These are phyloP conservation scores for Sugiyamaella paludigena DNA, from an alignment of 1,139 yeast genomes.

Conservation along the genomic window DNA sequence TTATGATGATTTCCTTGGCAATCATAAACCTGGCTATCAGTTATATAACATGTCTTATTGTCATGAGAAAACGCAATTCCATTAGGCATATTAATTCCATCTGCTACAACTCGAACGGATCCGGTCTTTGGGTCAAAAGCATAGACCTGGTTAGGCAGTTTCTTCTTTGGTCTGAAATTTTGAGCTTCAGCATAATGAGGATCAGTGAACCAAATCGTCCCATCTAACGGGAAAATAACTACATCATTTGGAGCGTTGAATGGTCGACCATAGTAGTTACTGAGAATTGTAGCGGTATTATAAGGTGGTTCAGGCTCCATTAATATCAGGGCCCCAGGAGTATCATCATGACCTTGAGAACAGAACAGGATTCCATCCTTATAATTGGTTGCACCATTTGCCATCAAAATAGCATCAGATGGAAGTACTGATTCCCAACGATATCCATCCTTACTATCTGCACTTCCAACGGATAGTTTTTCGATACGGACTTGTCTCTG, in stretches of 20 bases:
- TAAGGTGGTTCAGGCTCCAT: slow-evolving; percentile 3
- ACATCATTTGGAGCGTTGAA: slow-evolving; percentile 32
- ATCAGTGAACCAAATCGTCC: slow-evolving; percentile 33
- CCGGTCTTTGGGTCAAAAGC: slow-evolving; percentile 27
- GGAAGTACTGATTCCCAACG: background rate
- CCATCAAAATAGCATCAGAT: background rate
- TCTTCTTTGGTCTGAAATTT: slow-evolving; percentile 15
- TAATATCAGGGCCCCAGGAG: background rate
- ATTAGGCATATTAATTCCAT: slow-evolving; percentile 27
- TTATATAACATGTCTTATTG: slow-evolving; percentile 25
- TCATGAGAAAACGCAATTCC: slow-evolving; percentile 31
- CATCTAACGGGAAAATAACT: slow-evolving; percentile 25
- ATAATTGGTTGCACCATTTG: background rate
- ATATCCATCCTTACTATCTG: too few relatives aligned
- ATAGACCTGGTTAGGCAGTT: slow-evolving; percentile 31
- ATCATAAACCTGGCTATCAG: slow-evolving; percentile 27
- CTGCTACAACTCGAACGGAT: slow-evolving; percentile 28
- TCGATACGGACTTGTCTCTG: background rate
- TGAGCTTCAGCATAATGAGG: slow-evolving; percentile 29
- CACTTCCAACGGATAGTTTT: background rate
- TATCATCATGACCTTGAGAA: background rate
- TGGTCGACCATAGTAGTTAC: slow-evolving; percentile 25
- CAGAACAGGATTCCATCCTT: background rate
- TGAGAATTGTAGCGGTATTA: slow-evolving; percentile 13
- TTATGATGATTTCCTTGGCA: slow-evolving; percentile 17